Evolutionary conservation across 768 basidiomycete species (phyloP), one percentile per base, ranked within the genome.

Genomic region (Sistotremastrum suecicum): DNA sequence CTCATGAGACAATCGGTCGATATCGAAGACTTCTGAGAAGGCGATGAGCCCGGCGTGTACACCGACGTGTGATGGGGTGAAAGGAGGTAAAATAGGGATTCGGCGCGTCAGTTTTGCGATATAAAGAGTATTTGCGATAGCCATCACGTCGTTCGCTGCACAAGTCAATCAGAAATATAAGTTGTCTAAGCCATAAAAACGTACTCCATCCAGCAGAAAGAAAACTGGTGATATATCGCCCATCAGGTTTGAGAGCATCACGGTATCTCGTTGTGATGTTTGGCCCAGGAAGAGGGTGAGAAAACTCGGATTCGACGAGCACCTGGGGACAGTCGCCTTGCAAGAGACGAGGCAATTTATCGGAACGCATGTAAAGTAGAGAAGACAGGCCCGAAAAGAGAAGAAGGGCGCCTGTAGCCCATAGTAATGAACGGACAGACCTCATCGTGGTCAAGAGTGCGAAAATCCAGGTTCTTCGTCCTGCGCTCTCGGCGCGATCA

Each of bases 11-110:
- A 80, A 65, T 7, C 72, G 66, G 1, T 71, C 67, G 39, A 80
- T 59, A 52, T 82, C 76, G 51, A 80, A 80, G 1, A 80, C 70
- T 31, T 75, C 68, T 20, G 76, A 69, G 51, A 80, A 78, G 20
- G 71, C 60, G 38, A 78, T 67, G 9, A 70, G 63, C n/a, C 70
- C 69, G 35, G 62, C 58, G 4, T 60, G 62, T 37, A 70, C 70
- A 10, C 47, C 41, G 36, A 79, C 65, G 48, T 79, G 76, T 7
- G 73, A 71, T 0, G 78, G 76, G 0, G 64, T 70, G 53, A 82
- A 80, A 56, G 69, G 67, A 1, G 72, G 66, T 3, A 82, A 53
- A 48, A 82, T 66, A 4, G 79, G 76, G 36, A 78, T 67, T 33
- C 78, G 70, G 36, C 72, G 69, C 6, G 77, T 76, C 50, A 82